Evolutionary conservation across 352 stramenopile genomes (phyloP).

Genomic region (Globisporangium echinulatum): DNA sequence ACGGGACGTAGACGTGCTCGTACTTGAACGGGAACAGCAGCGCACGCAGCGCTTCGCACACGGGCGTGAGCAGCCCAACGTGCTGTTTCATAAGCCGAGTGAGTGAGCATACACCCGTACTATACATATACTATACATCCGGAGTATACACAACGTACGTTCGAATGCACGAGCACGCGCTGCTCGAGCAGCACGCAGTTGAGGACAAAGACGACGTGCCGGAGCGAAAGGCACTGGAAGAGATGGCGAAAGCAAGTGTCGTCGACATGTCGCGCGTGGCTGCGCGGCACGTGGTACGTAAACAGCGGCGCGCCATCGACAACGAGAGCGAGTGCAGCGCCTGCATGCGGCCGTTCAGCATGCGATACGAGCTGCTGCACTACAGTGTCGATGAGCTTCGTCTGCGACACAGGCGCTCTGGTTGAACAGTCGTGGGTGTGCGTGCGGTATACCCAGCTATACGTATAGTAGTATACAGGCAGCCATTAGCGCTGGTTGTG

Average conservation of each 20-base stretch:
- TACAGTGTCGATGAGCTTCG: conserved; percentile 8
- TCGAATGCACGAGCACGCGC: conserved; percentile 76
- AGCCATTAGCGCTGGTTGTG: too few species aligned
- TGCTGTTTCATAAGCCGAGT: conserved; percentile 23
- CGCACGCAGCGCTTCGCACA: conserved; percentile 73
- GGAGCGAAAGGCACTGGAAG: conserved; percentile 75
- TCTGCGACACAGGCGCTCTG: neutral
- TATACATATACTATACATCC: too few species aligned
- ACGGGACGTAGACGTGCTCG: conserved; percentile 85
- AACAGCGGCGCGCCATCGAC: conserved; percentile 38
- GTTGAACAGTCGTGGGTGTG: neutral
- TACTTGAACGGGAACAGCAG: conserved; percentile 81
- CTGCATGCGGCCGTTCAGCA: conserved; percentile 21
- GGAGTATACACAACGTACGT: conserved; percentile 24
- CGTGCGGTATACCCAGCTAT: neutral
- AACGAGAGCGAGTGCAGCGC: conserved; percentile 29
- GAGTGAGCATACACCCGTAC: too few species aligned
- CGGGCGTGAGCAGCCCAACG: conserved; percentile 56
- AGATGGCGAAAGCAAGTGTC: conserved; percentile 77
- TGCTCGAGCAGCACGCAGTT: conserved; percentile 84
- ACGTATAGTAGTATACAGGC: too few species aligned
- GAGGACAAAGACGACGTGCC: conserved; percentile 75
- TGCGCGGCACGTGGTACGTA: conserved; percentile 50
- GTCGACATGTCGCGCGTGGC: conserved; percentile 54
- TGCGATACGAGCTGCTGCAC: conserved; percentile 31